Percentiles rank a stretch among this genome's conserved stretches.
Evolutionary conservation across 345 rosid genomes (phyloP).

Genomic region (Carallia brachiata): DNA sequence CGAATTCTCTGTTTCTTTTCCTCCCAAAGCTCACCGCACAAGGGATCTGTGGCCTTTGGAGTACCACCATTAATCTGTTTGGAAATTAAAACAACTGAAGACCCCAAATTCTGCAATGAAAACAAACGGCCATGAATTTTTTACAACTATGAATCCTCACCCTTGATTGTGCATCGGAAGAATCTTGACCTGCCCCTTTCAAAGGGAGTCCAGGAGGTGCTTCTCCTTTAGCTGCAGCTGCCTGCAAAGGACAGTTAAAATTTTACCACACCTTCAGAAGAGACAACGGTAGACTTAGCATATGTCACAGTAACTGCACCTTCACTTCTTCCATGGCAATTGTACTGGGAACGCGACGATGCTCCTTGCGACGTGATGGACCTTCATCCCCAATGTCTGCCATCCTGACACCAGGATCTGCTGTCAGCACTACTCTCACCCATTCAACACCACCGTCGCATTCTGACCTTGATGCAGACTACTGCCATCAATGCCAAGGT

Average conservation of each 20-base stretch:
- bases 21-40: conserved; percentile 96
- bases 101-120: conserved; percentile 13
- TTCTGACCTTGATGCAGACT: conserved; percentile 21
- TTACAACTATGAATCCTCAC: conserved; percentile 39
- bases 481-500: conserved; percentile 16
- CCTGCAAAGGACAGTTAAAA: conserved; percentile 48
- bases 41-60: conserved; percentile 87
- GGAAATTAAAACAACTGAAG: conserved; percentile 10
- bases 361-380: conserved; percentile 73
- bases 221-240: conserved; percentile 99
- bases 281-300: neutral
- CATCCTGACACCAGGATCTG: conserved; percentile 77
- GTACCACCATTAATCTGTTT: conserved; percentile 71
- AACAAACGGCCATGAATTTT: conserved; percentile 6
- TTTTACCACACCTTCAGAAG: conserved; percentile 15
- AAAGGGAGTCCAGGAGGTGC: conserved; percentile 99
- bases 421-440: conserved; percentile 89
- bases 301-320: conserved; percentile 43
- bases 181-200: conserved; percentile 96
- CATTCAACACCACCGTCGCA: conserved; percentile 64
- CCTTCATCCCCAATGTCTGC: conserved; percentile 66
- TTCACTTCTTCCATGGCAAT: conserved; percentile 97
- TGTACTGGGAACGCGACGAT: conserved; percentile 99
- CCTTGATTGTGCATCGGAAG: conserved; percentile 83
- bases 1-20: conserved; percentile 84